A percentile compares a stretch with the other conserved stretches of the same genome.
Conservation (phyloP, 2,329 filamentous ascomycete genomes). For the Claviceps monticola region DNA sequence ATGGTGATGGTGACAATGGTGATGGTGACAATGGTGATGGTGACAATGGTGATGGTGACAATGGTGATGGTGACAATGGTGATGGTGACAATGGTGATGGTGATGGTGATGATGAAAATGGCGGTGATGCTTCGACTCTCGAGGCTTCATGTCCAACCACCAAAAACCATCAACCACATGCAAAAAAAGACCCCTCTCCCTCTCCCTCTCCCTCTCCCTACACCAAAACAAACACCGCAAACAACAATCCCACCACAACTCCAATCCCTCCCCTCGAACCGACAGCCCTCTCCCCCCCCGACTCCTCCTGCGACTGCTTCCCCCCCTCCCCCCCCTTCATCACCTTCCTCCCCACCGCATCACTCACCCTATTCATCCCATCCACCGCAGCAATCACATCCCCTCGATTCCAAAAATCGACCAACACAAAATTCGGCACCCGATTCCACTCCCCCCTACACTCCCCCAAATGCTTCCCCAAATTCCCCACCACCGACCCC, state of each 20-base stretch:
- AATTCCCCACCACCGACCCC: constrained; percentile 35
- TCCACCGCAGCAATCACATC: constrained; percentile 58
- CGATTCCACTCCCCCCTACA: constrained; percentile 47
- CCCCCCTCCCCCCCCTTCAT: neutral
- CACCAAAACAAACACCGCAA: constrained; percentile 25
- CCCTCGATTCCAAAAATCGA: constrained; percentile 68
- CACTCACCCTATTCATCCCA: constrained; percentile 43
- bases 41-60: too few relatives aligned
- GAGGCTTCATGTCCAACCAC: too few relatives aligned
- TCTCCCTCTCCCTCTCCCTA: too few relatives aligned
- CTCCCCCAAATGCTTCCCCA: constrained; percentile 37
- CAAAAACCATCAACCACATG: too few relatives aligned
- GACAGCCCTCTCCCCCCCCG: constrained; percentile 6
- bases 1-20: too few relatives aligned
- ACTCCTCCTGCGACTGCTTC: constrained; percentile 4
- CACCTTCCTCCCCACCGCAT: constrained; percentile 17
- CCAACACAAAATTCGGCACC: constrained; percentile 58
- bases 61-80: too few relatives aligned
- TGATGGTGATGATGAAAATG: too few relatives aligned
- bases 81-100: too few relatives aligned
- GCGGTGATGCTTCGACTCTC: too few relatives aligned
- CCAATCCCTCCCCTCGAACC: constrained; percentile 17
- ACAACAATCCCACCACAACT: constrained; percentile 30
- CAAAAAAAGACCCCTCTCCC: neutral
- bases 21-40: too few relatives aligned